phyloP scores from a whole-genome alignment of 768 basidiomycete genomes.

The Tricholoma matsutake region DNA sequence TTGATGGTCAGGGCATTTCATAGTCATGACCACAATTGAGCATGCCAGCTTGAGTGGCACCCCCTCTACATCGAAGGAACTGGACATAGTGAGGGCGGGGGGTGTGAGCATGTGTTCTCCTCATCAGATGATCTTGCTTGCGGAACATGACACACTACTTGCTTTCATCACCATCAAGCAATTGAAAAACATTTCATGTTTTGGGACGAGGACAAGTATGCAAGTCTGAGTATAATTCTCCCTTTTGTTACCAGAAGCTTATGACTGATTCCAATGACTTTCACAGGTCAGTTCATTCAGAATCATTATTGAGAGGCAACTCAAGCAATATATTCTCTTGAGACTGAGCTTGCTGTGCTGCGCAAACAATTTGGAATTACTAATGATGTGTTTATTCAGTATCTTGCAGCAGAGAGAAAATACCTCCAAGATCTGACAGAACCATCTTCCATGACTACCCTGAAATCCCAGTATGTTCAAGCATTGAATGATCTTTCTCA shows the following conservation, averaged over 20 bases:
- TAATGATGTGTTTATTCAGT: constrained; percentile 1
- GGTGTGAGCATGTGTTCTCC: constrained; percentile 18
- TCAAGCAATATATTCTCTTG: not conserved
- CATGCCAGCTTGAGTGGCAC: constrained; percentile 23
- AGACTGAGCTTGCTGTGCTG: not conserved
- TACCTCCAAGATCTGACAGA: constrained; percentile 2
- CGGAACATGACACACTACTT: constrained; percentile 7
- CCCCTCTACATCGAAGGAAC: no score
- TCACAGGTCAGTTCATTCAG: not conserved
- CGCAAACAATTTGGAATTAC: not conserved
- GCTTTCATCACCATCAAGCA: constrained; percentile 19
- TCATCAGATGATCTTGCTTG: constrained; percentile 19
- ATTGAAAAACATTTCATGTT: constrained; percentile 16
- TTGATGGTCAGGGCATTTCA: constrained; percentile 17
- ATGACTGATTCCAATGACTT: no score
- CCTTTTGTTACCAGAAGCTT: no score
- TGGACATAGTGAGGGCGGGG: no score
- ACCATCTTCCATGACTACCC: not conserved
- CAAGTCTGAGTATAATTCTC: constrained; percentile 21
- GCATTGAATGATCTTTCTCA: constrained; percentile 1
- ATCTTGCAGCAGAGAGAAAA: not conserved
- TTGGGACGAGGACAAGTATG: no score
- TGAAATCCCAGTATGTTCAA: constrained; percentile 5
- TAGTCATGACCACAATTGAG: constrained; percentile 17
- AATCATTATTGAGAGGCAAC: constrained; percentile 8